A percentile compares a stretch with the other conserved stretches of the same genome.
Evolutionary conservation across 805 yeast genomes (phyloP).

Genomic region (Saturnispora mendoncae): DNA sequence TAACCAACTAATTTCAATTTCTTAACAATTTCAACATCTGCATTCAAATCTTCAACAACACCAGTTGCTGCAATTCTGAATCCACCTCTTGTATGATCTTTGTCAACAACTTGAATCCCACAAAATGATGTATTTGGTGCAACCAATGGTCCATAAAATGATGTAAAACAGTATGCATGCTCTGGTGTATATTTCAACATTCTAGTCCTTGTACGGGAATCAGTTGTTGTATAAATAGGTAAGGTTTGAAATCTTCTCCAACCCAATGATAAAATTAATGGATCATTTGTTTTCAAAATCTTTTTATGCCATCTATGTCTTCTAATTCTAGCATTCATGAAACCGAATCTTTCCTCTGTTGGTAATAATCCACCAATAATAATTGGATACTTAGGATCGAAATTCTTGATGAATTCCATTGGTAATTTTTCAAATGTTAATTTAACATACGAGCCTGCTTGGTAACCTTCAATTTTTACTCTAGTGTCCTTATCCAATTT

Average conservation of each 20-base stretch:
- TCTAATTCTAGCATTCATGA: conserved; percentile 86
- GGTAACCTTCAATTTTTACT: conserved; percentile 77
- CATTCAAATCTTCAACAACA: conserved; percentile 86
- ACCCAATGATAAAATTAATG: conserved; percentile 85
- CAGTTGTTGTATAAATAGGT: conserved; percentile 93
- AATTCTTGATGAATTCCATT: conserved; percentile 80
- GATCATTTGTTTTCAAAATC: conserved; percentile 91
- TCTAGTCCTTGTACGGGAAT: conserved; percentile 94
- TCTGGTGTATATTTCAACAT: conserved; percentile 98
- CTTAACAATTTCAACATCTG: conserved; percentile 85
- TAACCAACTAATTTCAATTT: conserved; percentile 91
- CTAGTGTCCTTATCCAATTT: conserved; percentile 71
- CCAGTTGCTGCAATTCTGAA: conserved; percentile 97
- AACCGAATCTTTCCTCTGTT: conserved; percentile 89
- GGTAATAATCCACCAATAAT: conserved; percentile 85
- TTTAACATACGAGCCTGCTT: conserved; percentile 91
- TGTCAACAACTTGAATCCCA: conserved; percentile 84
- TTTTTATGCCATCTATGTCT: conserved; percentile 99
- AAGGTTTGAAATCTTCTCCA: conserved; percentile 98
- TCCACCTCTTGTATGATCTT: conserved; percentile 74
- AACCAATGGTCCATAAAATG: conserved; percentile 94
- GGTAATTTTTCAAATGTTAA: conserved; percentile 77
- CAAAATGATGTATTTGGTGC: conserved; percentile 97
- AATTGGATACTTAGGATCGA: conserved; percentile 78
- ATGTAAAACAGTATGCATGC: conserved; percentile 91